A percentile compares a stretch with the other conserved stretches of the same genome.
These are phyloP conservation scores for Magnolia sinica DNA, from an alignment of 164 flowering plant genomes.

Conservation along the genomic window DNA sequence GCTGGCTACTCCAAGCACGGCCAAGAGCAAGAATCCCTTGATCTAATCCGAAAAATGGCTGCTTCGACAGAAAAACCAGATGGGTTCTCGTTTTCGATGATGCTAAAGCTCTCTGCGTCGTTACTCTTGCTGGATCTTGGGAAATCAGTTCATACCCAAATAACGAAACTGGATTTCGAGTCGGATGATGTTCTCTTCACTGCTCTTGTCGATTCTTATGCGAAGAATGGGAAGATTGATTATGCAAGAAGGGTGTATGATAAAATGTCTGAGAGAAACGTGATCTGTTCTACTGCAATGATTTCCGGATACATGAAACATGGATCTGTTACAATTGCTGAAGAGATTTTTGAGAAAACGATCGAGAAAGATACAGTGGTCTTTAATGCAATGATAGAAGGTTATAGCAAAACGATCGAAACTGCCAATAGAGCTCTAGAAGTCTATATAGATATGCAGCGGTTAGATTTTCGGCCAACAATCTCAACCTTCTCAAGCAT, in stretches of 20 bases:
- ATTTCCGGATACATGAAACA: constrained; percentile 74
- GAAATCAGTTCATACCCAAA: constrained; percentile 61
- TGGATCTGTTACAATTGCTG: constrained; percentile 61
- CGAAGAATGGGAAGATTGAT: constrained; percentile 55
- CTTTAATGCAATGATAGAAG: constrained; percentile 94
- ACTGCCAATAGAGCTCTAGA: constrained; percentile 59
- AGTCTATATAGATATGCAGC: constrained; percentile 59
- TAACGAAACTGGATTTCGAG: constrained; percentile 44
- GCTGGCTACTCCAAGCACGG: constrained; percentile 61
- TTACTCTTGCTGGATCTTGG: constrained; percentile 24
- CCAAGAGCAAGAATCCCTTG: constrained; percentile 33
- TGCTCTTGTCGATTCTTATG: constrained; percentile 66
- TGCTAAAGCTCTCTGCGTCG: constrained; percentile 60
- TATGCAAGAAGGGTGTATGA: constrained; percentile 76
- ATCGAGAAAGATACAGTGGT: constrained; percentile 68
- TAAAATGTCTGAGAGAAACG: constrained; percentile 52
- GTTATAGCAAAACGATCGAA: constrained; percentile 63
- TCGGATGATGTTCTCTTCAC: constrained; percentile 69
- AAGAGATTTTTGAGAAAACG: constrained; percentile 50
- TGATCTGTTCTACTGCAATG: constrained; percentile 78
- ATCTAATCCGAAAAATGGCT: constrained; percentile 39
- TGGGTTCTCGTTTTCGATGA: constrained; percentile 72
- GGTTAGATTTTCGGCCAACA: constrained; percentile 52
- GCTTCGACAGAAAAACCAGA: constrained; percentile 54
- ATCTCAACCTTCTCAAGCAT: constrained; percentile 78